phyloP scores from a whole-genome alignment of 2,329 filamentous ascomycete species.

The Penicillium oxalicum region DNA sequence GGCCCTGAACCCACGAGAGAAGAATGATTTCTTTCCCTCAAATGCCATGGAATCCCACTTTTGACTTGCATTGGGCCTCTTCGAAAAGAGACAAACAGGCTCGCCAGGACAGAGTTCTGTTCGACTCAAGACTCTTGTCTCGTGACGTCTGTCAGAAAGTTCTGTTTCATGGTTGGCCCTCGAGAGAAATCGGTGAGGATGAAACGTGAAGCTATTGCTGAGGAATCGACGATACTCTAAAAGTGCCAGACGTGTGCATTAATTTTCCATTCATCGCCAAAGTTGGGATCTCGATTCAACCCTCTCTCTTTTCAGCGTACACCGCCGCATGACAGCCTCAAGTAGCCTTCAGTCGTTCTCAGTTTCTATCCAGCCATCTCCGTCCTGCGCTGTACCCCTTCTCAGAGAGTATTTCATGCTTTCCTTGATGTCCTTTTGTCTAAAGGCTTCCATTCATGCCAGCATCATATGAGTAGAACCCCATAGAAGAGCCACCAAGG shows the following conservation, averaged over 20 bases:
- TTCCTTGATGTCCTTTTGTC: not conserved
- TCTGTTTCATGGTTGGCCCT: not conserved
- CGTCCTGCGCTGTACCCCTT: not conserved
- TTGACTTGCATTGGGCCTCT: not conserved
- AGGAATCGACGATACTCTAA: not conserved
- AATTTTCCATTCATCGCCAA: no score
- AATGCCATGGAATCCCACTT: not conserved
- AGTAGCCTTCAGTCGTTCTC: no score
- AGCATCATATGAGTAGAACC: no score
- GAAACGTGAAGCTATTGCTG: not conserved
- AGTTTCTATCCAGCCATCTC: no score
- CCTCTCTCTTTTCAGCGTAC: no score
- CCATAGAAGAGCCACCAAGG: no score
- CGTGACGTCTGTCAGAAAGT: slow-evolving; percentile 6
- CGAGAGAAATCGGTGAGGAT: slow-evolving; percentile 5
- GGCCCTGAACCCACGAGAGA: slow-evolving; percentile 6
- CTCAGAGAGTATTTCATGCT: not conserved
- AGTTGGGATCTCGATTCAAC: no score
- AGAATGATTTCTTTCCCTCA: not conserved
- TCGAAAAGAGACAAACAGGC: slow-evolving; percentile 14
- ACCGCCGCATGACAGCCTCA: no score
- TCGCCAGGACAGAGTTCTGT: slow-evolving; percentile 10
- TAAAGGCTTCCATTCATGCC: not conserved
- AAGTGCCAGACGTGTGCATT: not conserved
- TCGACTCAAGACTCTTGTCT: slow-evolving; percentile 9